These are phyloP conservation scores for Artemisia princeps DNA, from an alignment of 140 eudicot species.

Conservation along the genomic window DNA sequence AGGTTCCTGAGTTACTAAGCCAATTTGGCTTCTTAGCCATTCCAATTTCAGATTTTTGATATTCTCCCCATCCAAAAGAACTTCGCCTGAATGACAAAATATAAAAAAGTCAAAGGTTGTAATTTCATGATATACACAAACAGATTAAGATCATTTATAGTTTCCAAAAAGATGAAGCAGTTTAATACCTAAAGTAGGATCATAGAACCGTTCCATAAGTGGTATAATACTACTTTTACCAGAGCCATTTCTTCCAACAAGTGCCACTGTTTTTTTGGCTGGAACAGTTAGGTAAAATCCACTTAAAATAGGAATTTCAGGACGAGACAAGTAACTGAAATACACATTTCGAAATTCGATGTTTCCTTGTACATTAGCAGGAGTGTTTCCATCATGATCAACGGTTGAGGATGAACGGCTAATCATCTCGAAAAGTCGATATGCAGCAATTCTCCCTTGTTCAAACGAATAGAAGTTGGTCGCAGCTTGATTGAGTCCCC, in stretches of 20 bases:
- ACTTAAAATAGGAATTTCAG: slow-evolving; percentile 90
- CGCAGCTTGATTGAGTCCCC: slow-evolving; percentile 96
- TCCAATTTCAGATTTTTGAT: slow-evolving; percentile 85
- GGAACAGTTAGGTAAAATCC: slow-evolving; percentile 94
- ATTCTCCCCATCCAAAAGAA: slow-evolving; percentile 91
- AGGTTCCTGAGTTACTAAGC: slow-evolving; percentile 94
- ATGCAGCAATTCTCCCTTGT: slow-evolving; percentile 98
- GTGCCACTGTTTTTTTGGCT: slow-evolving; percentile 93
- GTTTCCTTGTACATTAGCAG: slow-evolving; percentile 70
- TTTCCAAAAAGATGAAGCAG: slow-evolving; percentile 2
- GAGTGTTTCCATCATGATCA: slow-evolving; percentile 70
- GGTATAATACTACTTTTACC: slow-evolving; percentile 97
- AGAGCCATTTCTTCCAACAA: slow-evolving; percentile 96
- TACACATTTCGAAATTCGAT: slow-evolving; percentile 90
- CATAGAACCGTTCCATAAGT: slow-evolving; percentile 94
- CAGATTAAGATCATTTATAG: slow-evolving; percentile 3
- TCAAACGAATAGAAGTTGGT: slow-evolving; percentile 91
- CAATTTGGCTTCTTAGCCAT: slow-evolving; percentile 93
- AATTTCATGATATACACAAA: neutral
- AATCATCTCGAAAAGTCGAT: slow-evolving; percentile 90
- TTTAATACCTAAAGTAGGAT: slow-evolving; percentile 80
- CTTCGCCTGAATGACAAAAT: slow-evolving; percentile 55
- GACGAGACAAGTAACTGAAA: slow-evolving; percentile 89
- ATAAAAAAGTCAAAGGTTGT: neutral
- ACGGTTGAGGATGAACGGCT: slow-evolving; percentile 77